Evolutionary conservation across 495 filamentous ascomycete species (phyloP), one percentile per base, ranked within the genome.

Genomic region (Daldinia vernicosa): DNA sequence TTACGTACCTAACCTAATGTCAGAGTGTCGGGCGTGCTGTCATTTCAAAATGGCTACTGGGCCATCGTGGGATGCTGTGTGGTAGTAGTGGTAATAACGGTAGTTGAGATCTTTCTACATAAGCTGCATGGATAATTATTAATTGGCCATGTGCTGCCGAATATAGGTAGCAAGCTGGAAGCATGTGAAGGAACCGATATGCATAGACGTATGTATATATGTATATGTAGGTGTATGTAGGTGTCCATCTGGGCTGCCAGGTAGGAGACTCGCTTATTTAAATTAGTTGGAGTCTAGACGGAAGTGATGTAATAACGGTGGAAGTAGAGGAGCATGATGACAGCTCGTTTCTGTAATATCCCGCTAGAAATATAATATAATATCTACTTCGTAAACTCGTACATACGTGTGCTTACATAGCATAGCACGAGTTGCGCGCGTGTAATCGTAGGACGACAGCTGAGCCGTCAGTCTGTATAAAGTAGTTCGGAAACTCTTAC

Each of bases 101-200:
- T 55, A 68, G 70, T 68, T 72, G 52, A 62, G 35, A 60, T 55
- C 65, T 65, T 60, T 65, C 50, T 26, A n/a, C n/a, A n/a, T n/a
- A 60, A 53, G 52, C 56, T 57, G 61, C 64, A 68, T 35, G 43
- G 55, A 57, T 35, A 61, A 62, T 63, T 58, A 62, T 63, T 58
- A 63, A 63, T 47, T 28, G n/a, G 52, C 56, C 54, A 55, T 33
- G 57, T 26, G 52, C 40, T 43, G 55, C 55, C 45, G 66, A 69
- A 45, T 68, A 69, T 69, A 73, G 66, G 63, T 62, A 57, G 50
- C 47, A 66, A 57, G 50, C 47, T 61, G 40, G 64, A 64, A 64
- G 64, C 70, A 72, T 67, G 61, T 73, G 70, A 69, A 72, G 50
- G n/a, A 32, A 52, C 40, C 69, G 65, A 69, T 61, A 68, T 72